phyloP scores from a whole-genome alignment of 192 early-diverging fungal genomes.

The Coemansia sp. region DNA sequence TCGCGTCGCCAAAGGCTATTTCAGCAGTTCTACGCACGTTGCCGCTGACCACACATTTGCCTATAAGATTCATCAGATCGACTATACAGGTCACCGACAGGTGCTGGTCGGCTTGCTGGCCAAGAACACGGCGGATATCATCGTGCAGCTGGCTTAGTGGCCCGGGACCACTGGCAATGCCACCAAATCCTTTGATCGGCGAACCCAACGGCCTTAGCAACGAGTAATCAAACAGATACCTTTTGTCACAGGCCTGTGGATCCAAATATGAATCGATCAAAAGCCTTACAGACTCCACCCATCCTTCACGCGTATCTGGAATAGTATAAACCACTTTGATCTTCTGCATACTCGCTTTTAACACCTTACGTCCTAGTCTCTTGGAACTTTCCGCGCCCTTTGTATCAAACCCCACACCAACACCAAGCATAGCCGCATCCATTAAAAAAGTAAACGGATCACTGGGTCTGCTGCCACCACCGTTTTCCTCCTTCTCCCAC shows the following conservation, averaged over 20 bases:
- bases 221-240: slow-evolving; percentile 37
- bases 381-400: slow-evolving; percentile 27
- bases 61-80: slow-evolving; percentile 58
- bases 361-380: slow-evolving; percentile 2
- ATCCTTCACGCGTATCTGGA: slow-evolving; percentile 55
- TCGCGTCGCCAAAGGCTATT: slow-evolving; percentile 55
- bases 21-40: slow-evolving; percentile 58
- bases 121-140: slow-evolving; percentile 24
- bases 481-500: slow-evolving; percentile 24
- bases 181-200: slow-evolving; percentile 55
- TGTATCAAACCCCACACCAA: slow-evolving; percentile 59
- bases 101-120: slow-evolving; percentile 12
- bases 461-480: slow-evolving; percentile 6
- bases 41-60: slow-evolving; percentile 56
- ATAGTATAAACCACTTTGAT: slow-evolving; percentile 12
- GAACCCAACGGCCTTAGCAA: slow-evolving; percentile 25
- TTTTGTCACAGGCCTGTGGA: neutral
- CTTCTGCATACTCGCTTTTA: neutral
- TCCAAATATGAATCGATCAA: slow-evolving; percentile 53
- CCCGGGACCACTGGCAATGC: slow-evolving; percentile 43
- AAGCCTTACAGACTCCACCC: slow-evolving; percentile 43
- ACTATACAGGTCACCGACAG: slow-evolving; percentile 44
- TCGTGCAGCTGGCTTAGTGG: slow-evolving; percentile 45
- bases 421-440: slow-evolving; percentile 55
- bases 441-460: slow-evolving; percentile 52